Percentiles rank a stretch among this genome's conserved stretches.
These are phyloP conservation scores for Mortierella sp. DNA, from an alignment of 371 early-diverging fungal species.

Conservation along the genomic window DNA sequence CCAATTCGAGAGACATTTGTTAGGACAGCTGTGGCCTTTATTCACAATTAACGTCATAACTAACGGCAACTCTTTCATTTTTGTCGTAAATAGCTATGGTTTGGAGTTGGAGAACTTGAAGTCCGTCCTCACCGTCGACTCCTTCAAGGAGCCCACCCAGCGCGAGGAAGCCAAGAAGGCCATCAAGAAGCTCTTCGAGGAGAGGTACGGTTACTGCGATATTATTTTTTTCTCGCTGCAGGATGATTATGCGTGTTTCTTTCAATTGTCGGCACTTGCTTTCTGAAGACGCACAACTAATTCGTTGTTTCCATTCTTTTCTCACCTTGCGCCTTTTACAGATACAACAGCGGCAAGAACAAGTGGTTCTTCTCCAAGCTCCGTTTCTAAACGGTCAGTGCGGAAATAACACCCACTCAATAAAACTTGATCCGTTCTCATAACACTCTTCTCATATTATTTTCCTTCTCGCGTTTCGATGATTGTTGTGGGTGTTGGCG, in stretches of 20 bases:
- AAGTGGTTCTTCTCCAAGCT: constrained; percentile 99
- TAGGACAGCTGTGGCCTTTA: not conserved
- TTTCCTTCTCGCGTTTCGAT: not conserved
- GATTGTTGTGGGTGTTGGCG: not conserved
- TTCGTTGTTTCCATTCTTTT: not conserved
- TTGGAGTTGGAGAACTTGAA: constrained; percentile 92
- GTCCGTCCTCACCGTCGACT: constrained; percentile 87
- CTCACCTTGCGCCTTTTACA: constrained; percentile 28
- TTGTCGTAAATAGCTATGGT: constrained; percentile 69
- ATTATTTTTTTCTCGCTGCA: not conserved
- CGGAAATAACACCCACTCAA: not conserved
- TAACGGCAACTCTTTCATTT: not conserved
- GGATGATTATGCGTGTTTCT: not conserved
- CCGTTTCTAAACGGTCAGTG: constrained; percentile 82
- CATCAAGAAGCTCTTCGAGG: constrained; percentile 95
- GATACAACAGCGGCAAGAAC: constrained; percentile 98
- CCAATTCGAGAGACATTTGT: not conserved
- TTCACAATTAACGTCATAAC: not conserved
- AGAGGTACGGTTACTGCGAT: constrained; percentile 64
- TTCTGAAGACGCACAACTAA: not conserved
- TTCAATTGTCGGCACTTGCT: not conserved
- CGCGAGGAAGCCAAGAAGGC: constrained; percentile 92
- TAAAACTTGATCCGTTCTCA: constrained; percentile 7
- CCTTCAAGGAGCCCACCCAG: constrained; percentile 96
- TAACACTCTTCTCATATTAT: not conserved